A percentile compares a stretch with the other conserved stretches of the same genome.
These are phyloP conservation scores for Cucurbita argyrosperma DNA, from an alignment of 306 rosid genomes.

Conservation along the genomic window DNA sequence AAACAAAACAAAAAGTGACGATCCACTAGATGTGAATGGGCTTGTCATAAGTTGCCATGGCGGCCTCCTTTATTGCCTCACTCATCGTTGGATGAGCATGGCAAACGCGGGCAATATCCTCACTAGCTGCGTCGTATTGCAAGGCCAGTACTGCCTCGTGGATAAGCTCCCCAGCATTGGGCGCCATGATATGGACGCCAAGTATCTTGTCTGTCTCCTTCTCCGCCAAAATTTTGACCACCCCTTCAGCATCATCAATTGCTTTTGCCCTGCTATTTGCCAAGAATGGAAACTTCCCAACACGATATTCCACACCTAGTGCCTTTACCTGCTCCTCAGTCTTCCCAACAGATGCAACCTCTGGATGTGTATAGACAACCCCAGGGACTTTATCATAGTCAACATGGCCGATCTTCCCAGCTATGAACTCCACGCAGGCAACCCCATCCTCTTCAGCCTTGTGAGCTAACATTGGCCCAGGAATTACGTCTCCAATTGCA, in stretches of 20 bases:
- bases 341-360: conserved; percentile 89
- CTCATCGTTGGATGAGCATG: conserved; percentile 98
- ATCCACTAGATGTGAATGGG: conserved; percentile 57
- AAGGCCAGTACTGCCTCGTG: conserved; percentile 83
- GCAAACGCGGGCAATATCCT: conserved; percentile 98
- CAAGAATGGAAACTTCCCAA: conserved; percentile 86
- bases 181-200: conserved; percentile 92
- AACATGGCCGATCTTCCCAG: conserved; percentile 90
- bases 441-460: conserved; percentile 99
- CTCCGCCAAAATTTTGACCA: conserved; percentile 81
- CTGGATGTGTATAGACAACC: conserved; percentile 84
- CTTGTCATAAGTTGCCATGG: conserved; percentile 96
- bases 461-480: conserved; percentile 97
- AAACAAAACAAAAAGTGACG: neutral
- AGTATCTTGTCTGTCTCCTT: conserved; percentile 86
- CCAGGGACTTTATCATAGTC: conserved; percentile 98
- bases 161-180: conserved; percentile 96
- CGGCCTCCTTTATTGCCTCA: conserved; percentile 96
- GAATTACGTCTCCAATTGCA: conserved; percentile 95
- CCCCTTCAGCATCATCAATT: conserved; percentile 84
- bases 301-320: conserved; percentile 51
- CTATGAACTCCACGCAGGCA: conserved; percentile 91
- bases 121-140: conserved; percentile 78
- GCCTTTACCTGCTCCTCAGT: conserved; percentile 94
- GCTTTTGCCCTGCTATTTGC: conserved; percentile 98